phyloP scores from a whole-genome alignment of 768 basidiomycete species.

The Panellus pusillus region DNA sequence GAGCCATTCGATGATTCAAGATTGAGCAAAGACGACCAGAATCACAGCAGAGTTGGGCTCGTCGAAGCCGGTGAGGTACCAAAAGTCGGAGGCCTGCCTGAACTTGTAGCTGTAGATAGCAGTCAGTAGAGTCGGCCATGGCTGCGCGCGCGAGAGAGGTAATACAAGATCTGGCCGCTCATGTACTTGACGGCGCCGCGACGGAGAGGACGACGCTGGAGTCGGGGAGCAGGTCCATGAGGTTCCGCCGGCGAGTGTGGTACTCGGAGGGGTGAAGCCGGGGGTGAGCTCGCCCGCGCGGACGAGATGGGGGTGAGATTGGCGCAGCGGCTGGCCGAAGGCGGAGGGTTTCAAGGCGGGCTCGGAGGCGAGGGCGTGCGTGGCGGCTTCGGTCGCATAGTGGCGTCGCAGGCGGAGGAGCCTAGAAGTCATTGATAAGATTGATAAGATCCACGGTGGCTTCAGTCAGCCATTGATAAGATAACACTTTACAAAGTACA shows the following conservation, averaged over 20 bases:
- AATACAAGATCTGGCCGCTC: slow-evolving; percentile 81
- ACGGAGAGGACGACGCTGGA: slow-evolving; percentile 74
- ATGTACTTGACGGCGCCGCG: slow-evolving; percentile 82
- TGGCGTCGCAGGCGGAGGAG: background rate
- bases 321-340: slow-evolving; percentile 76
- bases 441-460: too few relatives aligned
- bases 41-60: slow-evolving; percentile 91
- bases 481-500: too few relatives aligned
- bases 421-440: too few relatives aligned
- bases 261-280: slow-evolving; percentile 82
- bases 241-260: slow-evolving; percentile 59
- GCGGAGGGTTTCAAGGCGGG: slow-evolving; percentile 67
- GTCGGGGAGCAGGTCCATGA: slow-evolving; percentile 77
- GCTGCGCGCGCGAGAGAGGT: too few relatives aligned
- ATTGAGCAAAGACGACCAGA: slow-evolving; percentile 62
- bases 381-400: slow-evolving; percentile 23
- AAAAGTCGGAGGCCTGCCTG: slow-evolving; percentile 88
- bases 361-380: background rate
- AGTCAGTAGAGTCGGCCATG: too few relatives aligned
- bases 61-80: slow-evolving; percentile 95
- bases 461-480: too few relatives aligned
- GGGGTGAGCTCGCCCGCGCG: slow-evolving; percentile 64
- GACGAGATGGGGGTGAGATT: slow-evolving; percentile 78
- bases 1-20: too few relatives aligned
- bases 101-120: slow-evolving; percentile 78